phyloP scores from a whole-genome alignment of 2,329 filamentous ascomycete species.

The Blumeriella jaapii region DNA sequence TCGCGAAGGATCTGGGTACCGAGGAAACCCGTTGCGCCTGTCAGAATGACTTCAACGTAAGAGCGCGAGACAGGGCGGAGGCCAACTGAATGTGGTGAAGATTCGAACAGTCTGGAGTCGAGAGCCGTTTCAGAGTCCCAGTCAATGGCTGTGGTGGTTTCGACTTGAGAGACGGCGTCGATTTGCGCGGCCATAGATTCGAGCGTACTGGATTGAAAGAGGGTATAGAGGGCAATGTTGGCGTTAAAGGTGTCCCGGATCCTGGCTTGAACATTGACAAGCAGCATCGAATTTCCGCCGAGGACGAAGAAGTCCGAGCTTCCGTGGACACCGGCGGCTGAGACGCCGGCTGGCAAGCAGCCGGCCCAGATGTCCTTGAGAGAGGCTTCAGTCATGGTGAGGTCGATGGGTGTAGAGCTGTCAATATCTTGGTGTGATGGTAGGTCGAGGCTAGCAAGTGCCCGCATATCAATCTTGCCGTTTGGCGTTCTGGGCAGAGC shows the following conservation, averaged over 20 bases:
- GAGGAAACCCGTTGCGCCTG: constrained; percentile 33
- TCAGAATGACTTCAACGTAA: constrained; percentile 24
- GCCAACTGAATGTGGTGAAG: constrained; percentile 1
- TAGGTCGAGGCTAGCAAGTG: constrained; percentile 7
- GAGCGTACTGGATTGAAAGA: constrained; percentile 21
- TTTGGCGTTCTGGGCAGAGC: constrained; percentile 25
- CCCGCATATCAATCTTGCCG: constrained; percentile 28
- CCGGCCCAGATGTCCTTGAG: constrained; percentile 4
- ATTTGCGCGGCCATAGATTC: constrained; percentile 11
- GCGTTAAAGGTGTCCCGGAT: constrained; percentile 20
- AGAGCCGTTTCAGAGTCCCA: constrained; percentile 1
- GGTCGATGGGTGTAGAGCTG: constrained; percentile 1
- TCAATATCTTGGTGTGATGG: neutral
- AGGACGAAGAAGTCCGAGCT: constrained; percentile 25
- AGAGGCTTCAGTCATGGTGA: constrained; percentile 2
- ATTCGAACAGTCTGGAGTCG: neutral
- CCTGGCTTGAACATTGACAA: constrained; percentile 23
- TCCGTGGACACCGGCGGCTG: constrained; percentile 1
- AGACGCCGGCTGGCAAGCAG: constrained; percentile 3
- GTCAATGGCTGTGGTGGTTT: constrained; percentile 1
- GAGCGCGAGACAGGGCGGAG: constrained; percentile 3
- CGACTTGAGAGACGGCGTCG: neutral
- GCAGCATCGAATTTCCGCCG: constrained; percentile 29
- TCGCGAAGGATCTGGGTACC: constrained; percentile 29
- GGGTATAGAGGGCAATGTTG: constrained; percentile 14